These are phyloP conservation scores for Fonsecaea multimorphosa DNA, from an alignment of 2,329 filamentous ascomycete species.

Conservation along the genomic window DNA sequence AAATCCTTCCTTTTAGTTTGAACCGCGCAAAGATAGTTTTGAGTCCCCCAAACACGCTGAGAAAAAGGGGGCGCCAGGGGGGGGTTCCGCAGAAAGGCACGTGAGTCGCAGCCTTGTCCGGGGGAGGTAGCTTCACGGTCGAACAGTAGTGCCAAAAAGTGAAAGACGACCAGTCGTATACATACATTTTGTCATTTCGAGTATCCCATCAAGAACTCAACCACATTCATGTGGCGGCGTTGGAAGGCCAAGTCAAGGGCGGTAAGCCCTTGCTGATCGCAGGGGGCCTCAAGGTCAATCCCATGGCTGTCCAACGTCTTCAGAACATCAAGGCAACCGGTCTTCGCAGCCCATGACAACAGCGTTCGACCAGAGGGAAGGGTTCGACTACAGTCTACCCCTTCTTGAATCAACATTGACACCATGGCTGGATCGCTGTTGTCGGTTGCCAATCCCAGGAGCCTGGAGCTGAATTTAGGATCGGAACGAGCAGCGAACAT, in stretches of 20 bases:
- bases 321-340: not conserved
- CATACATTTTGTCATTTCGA: not conserved
- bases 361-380: constrained; percentile 3
- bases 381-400: not conserved
- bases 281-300: constrained; percentile 8
- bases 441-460: constrained; percentile 7
- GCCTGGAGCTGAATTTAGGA: not conserved
- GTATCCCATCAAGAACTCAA: not conserved
- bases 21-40: not conserved
- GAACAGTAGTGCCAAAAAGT: not conserved
- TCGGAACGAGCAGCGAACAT: not conserved
- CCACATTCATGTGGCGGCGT: constrained; percentile 2
- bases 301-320: not conserved
- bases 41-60: not conserved
- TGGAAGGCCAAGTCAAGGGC: constrained; percentile 9
- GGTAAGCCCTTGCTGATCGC: constrained; percentile 6
- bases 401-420: constrained; percentile 5
- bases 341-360: constrained; percentile 1
- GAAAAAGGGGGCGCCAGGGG: not conserved
- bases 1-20: not conserved
- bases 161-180: not conserved
- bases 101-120: not conserved
- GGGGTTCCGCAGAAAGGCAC: too few relatives aligned
- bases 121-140: not conserved
- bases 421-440: constrained; percentile 1